These are phyloP conservation scores for Colletotrichum sp. DNA, from an alignment of 2,329 filamentous ascomycete genomes.

Conservation along the genomic window DNA sequence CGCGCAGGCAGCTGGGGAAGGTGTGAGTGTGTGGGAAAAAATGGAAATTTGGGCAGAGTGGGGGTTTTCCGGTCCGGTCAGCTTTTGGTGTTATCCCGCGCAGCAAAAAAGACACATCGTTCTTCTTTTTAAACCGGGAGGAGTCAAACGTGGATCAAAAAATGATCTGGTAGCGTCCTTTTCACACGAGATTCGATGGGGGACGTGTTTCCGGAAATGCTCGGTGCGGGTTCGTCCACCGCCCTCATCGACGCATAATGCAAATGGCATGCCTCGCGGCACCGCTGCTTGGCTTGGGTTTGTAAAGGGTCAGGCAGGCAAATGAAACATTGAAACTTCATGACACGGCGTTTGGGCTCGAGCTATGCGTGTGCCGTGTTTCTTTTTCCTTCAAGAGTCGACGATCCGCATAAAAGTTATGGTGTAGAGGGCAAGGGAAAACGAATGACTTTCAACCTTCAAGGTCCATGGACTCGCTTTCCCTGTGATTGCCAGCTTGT, in stretches of 20 bases:
- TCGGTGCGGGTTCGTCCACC: background rate
- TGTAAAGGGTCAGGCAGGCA: slow-evolving; percentile 56
- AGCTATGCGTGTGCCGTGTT: slow-evolving; percentile 19
- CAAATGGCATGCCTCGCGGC: slow-evolving; percentile 49
- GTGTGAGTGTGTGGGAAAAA: background rate
- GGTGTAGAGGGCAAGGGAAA: background rate
- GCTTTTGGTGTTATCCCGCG: slow-evolving; percentile 20
- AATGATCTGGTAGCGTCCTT: slow-evolving; percentile 30
- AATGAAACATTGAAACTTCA: slow-evolving; percentile 56
- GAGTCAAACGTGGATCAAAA: slow-evolving; percentile 37
- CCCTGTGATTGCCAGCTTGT: background rate
- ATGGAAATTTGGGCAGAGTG: slow-evolving; percentile 14
- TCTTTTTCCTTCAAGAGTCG: background rate
- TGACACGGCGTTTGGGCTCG: slow-evolving; percentile 21
- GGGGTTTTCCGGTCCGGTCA: slow-evolving; percentile 16
- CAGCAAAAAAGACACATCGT: slow-evolving; percentile 3
- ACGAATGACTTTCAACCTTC: background rate
- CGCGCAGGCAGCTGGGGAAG: background rate
- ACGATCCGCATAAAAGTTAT: background rate
- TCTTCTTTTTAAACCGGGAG: slow-evolving; percentile 13
- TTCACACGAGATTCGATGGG: slow-evolving; percentile 17
- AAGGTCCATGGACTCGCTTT: background rate
- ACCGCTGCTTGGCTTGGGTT: slow-evolving; percentile 45
- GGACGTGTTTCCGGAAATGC: background rate
- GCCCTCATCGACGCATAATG: slow-evolving; percentile 43